Conservation (phyloP, 345 rosid species). For the Tarenaya hassleriana region DNA sequence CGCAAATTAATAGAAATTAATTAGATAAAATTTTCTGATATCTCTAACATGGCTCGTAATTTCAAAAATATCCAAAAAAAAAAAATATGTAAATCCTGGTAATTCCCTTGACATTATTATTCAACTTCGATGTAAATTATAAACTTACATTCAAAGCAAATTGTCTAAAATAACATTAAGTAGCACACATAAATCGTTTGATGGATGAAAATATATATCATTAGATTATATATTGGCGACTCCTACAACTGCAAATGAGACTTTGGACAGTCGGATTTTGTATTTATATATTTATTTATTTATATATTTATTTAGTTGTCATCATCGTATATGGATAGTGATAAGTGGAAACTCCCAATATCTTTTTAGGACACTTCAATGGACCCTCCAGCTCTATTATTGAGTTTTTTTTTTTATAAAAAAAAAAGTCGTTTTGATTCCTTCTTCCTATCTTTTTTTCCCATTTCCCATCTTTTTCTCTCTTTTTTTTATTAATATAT, state of each 20-base stretch:
- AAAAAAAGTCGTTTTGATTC: constrained; percentile 27
- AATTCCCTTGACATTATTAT: not conserved
- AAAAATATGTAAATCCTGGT: not conserved
- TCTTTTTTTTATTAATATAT: not conserved
- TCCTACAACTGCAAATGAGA: no score
- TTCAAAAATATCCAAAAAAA: not conserved
- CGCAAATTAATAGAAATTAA: no score
- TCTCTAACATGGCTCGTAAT: no score
- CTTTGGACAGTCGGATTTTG: no score
- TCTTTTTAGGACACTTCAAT: constrained; percentile 30
- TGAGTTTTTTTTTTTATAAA: constrained; percentile 15
- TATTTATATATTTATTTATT: constrained; percentile 3
- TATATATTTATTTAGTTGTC: constrained; percentile 27
- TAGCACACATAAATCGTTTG: no score
- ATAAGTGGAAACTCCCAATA: constrained; percentile 33
- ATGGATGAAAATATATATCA: no score
- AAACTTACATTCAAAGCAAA: no score
- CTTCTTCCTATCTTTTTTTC: constrained; percentile 19
- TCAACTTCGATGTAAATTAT: not conserved
- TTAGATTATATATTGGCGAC: no score
- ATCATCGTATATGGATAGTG: constrained; percentile 22
- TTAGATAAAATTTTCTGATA: no score
- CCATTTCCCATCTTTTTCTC: not conserved
- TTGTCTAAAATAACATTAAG: no score
- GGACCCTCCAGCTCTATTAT: constrained; percentile 32